Evolutionary conservation across 306 rosid genomes (phyloP).

Genomic region (Ochetophila trinervis): DNA sequence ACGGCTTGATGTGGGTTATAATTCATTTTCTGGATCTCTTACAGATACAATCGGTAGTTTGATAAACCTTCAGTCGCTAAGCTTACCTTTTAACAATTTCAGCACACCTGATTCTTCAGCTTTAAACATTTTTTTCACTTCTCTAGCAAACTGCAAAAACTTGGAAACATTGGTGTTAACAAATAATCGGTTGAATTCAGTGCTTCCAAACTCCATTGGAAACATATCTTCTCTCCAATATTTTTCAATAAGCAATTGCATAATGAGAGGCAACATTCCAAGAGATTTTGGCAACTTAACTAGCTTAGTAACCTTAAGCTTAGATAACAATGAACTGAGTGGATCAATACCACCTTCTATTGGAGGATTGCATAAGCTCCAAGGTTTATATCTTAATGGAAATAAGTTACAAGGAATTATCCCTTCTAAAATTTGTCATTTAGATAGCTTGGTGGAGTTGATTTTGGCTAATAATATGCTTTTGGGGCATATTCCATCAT

Average conservation of each 20-base stretch:
- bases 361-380: not conserved
- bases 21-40: not conserved
- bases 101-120: not conserved
- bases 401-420: slow-evolving; percentile 11
- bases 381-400: not conserved
- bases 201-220: not conserved
- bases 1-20: not conserved
- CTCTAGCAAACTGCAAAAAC: not conserved
- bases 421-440: slow-evolving; percentile 6
- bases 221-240: not conserved
- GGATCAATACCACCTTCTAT: not conserved
- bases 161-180: not conserved
- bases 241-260: accelerated
- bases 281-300: slow-evolving; percentile 1
- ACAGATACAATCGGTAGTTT: not conserved
- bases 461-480: not conserved
- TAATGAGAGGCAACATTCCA: not conserved
- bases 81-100: slow-evolving; percentile 1
- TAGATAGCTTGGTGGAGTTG: not conserved
- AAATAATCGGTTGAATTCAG: not conserved
- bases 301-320: not conserved
- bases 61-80: not conserved
- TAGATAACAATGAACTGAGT: not conserved
- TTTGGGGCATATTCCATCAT: slow-evolving; percentile 15
- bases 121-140: not conserved